Evolutionary conservation across 169 alveolate species (phyloP).

Genomic region (Cytauxzoon felis): DNA sequence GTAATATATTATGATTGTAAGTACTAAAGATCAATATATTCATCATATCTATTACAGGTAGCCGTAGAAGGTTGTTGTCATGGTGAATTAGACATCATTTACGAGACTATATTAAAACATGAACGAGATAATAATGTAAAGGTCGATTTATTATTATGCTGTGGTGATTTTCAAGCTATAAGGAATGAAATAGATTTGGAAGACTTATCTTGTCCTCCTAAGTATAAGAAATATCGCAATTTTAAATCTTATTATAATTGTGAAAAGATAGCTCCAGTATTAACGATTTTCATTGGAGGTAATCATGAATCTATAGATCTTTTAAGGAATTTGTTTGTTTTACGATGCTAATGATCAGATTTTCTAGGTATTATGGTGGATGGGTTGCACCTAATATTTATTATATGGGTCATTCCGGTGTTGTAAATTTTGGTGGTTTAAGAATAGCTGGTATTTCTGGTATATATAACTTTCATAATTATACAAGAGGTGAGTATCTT

Average conservation of each 20-base stretch:
- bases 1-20: too few species aligned
- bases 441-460: constrained; percentile 95
- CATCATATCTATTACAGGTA: constrained; percentile 58
- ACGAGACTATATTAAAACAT: constrained; percentile 67
- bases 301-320: constrained; percentile 96
- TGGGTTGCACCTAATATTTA: constrained; percentile 97
- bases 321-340: constrained; percentile 80
- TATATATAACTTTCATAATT: constrained; percentile 84
- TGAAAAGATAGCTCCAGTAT: constrained; percentile 82
- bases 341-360: not conserved
- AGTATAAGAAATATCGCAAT: constrained; percentile 87
- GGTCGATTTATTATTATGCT: constrained; percentile 88
- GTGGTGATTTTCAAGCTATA: constrained; percentile 95
- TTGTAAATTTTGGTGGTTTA: constrained; percentile 81
- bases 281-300: constrained; percentile 96
- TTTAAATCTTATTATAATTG: constrained; percentile 88
- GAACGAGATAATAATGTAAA: constrained; percentile 79
- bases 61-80: constrained; percentile 95
- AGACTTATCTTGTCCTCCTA: constrained; percentile 87
- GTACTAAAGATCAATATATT: too few species aligned
- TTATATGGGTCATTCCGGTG: constrained; percentile 91
- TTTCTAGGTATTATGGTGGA: constrained; percentile 89
- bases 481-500: constrained; percentile 55
- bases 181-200: constrained; percentile 86
- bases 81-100: constrained; percentile 88